Percentiles rank a stretch among this genome's conserved stretches.
Conservation (phyloP, 805 yeast species). For the Myxozyma monticola region DNA sequence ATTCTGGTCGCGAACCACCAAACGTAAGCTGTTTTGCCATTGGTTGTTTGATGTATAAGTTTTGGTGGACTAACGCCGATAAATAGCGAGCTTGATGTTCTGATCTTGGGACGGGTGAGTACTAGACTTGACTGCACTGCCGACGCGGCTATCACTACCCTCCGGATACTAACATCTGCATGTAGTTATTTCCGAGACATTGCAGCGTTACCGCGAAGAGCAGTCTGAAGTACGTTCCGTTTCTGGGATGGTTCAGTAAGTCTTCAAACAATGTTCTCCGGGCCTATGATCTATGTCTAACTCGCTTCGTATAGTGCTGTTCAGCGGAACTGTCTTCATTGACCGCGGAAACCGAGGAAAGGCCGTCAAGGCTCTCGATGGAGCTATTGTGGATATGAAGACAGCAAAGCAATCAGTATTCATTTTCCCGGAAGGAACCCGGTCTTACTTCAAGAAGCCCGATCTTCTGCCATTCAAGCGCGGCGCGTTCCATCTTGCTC, state of each 20-base stretch:
- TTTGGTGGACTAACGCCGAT: background rate
- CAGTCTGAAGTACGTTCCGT: slow-evolving; percentile 78
- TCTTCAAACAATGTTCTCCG: background rate
- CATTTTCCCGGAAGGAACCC: slow-evolving; percentile 97
- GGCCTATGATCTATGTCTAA: background rate
- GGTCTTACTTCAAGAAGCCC: slow-evolving; percentile 72
- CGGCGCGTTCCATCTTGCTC: slow-evolving; percentile 97
- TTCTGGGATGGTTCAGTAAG: slow-evolving; percentile 85
- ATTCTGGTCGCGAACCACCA: slow-evolving; percentile 87
- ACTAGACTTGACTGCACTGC: too few relatives aligned
- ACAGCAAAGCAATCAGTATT: slow-evolving; percentile 69
- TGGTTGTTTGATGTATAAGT: background rate
- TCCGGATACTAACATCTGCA: too few relatives aligned
- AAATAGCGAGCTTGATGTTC: slow-evolving; percentile 69
- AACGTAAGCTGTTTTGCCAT: slow-evolving; percentile 34
- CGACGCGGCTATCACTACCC: too few relatives aligned
- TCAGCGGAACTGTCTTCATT: slow-evolving; percentile 86
- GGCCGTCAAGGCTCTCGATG: slow-evolving; percentile 71
- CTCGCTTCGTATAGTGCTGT: slow-evolving; percentile 52
- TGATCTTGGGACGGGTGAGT: slow-evolving; percentile 62
- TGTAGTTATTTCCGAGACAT: slow-evolving; percentile 71
- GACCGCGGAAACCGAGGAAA: slow-evolving; percentile 77
- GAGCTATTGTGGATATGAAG: slow-evolving; percentile 65
- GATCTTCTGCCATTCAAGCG: slow-evolving; percentile 85
- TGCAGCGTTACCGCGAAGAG: slow-evolving; percentile 92